Conservation (phyloP, 1,139 yeast genomes). For the Pichia sp. region DNA sequence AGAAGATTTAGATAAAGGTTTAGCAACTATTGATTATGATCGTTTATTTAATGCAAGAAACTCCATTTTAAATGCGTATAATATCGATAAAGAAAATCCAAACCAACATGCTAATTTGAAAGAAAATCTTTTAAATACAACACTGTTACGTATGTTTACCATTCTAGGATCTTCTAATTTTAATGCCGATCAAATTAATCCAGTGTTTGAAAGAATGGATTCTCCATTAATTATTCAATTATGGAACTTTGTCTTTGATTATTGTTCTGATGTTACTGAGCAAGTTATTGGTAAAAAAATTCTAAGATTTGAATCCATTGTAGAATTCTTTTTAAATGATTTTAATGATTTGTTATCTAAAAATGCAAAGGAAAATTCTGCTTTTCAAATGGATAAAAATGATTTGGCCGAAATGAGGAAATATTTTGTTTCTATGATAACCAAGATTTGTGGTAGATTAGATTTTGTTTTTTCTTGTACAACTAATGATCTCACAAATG, state of each 20-base stretch:
- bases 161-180: slow-evolving; percentile 19
- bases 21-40: slow-evolving; percentile 32
- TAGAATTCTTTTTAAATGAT: slow-evolving; percentile 28
- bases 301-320: slow-evolving; percentile 30
- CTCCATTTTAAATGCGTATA: slow-evolving; percentile 26
- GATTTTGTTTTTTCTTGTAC: slow-evolving; percentile 33
- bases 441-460: slow-evolving; percentile 32
- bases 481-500: slow-evolving; percentile 27
- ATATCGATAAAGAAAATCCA: not conserved
- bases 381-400: slow-evolving; percentile 1
- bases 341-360: slow-evolving; percentile 13
- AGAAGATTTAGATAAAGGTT: slow-evolving; percentile 33
- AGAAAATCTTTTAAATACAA: slow-evolving; percentile 17
- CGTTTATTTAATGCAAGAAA: slow-evolving; percentile 30
- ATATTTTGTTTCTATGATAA: slow-evolving; percentile 33
- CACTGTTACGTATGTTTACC: slow-evolving; percentile 20
- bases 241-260: slow-evolving; percentile 25
- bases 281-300: slow-evolving; percentile 28
- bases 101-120: not conserved
- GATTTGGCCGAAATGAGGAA: slow-evolving; percentile 29
- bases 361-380: slow-evolving; percentile 8
- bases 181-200: slow-evolving; percentile 11
- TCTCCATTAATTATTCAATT: slow-evolving; percentile 26
- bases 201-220: slow-evolving; percentile 19
- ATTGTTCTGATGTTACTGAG: slow-evolving; percentile 24